Conservation (phyloP, 2,329 filamentous ascomycete genomes). For the Pleomassaria siparia region DNA sequence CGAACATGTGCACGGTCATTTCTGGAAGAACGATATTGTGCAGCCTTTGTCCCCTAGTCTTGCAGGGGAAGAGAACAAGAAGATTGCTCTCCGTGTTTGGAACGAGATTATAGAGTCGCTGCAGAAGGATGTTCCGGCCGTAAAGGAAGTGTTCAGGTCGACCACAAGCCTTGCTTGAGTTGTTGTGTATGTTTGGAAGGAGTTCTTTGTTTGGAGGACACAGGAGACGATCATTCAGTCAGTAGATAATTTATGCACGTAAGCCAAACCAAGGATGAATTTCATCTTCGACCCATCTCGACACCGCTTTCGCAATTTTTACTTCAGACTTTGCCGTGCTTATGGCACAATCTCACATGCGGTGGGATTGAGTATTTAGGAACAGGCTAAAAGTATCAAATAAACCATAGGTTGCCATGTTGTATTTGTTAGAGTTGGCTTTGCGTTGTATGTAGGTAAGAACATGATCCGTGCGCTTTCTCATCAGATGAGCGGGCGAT, state of each 20-base stretch:
- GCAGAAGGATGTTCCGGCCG: conserved; percentile 29
- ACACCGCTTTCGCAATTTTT: no score
- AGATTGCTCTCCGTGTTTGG: conserved; percentile 32
- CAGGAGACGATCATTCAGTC: no score
- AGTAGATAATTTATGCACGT: no score
- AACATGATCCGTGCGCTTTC: background rate
- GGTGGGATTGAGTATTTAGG: no score
- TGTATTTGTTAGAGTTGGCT: no score
- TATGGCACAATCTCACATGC: no score
- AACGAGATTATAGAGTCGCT: conserved; percentile 37
- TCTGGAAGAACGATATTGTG: conserved; percentile 39
- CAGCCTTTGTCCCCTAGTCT: conserved; percentile 32
- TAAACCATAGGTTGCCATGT: no score
- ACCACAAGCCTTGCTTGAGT: background rate
- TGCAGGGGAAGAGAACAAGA: conserved; percentile 34
- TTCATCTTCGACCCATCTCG: no score
- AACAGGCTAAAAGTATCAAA: no score
- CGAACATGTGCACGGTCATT: conserved; percentile 36
- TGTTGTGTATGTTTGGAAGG: background rate
- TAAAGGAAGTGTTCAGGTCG: conserved; percentile 1
- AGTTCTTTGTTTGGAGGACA: background rate
- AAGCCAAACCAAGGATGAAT: no score
- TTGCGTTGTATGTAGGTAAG: background rate
- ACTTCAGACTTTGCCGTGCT: no score
- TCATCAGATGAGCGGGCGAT: conserved; percentile 1